phyloP scores from a whole-genome alignment of 2,329 filamentous ascomycete species.

The Trichoderma polysporum region DNA sequence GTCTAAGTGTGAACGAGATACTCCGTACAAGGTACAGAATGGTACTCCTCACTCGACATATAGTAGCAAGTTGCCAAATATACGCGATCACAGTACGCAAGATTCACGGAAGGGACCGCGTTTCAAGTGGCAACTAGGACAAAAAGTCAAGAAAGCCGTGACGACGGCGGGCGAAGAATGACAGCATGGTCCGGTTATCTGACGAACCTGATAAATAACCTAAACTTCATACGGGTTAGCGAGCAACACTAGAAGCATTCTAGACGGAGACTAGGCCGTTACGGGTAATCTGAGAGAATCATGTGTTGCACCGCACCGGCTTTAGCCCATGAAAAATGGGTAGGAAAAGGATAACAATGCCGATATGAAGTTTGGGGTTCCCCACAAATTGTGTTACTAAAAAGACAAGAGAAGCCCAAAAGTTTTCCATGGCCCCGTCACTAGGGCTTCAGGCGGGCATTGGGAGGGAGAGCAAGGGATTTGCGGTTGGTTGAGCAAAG shows the following conservation, averaged over 20 bases:
- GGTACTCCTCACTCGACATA: not conserved
- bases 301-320: not conserved
- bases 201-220: not conserved
- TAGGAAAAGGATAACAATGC: not conserved
- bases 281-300: not conserved
- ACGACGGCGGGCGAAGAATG: not conserved
- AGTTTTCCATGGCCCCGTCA: not conserved
- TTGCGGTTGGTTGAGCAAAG: not conserved
- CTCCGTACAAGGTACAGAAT: not conserved
- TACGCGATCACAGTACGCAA: not conserved
- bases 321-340: not conserved
- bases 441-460: slow-evolving; percentile 12
- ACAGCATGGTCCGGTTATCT: slow-evolving; percentile 19
- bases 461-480: not conserved
- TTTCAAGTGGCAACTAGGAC: not conserved
- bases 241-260: slow-evolving; percentile 13
- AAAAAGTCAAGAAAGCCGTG: not conserved
- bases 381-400: not conserved
- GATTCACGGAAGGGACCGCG: not conserved
- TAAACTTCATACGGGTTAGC: not conserved
- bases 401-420: not conserved
- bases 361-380: slow-evolving; percentile 13
- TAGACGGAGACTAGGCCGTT: slow-evolving; percentile 8
- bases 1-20: not conserved
- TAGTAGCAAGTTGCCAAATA: not conserved